Evolutionary conservation across 768 basidiomycete species (phyloP).

Genomic region (Postia placenta): DNA sequence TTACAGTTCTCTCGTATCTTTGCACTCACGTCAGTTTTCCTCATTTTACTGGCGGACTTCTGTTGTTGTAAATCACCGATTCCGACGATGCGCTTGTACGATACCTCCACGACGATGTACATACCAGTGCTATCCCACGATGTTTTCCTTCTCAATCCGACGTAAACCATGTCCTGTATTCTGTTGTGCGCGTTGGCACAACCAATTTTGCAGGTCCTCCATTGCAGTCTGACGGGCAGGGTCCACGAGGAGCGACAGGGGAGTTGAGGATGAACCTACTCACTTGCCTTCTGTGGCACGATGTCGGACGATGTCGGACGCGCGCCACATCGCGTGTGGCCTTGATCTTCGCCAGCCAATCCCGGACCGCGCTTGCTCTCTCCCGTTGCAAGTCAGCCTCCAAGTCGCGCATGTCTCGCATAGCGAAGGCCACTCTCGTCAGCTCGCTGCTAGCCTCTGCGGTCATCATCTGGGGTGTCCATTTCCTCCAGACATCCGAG

Average conservation of each 20-base stretch:
- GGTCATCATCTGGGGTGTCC: constrained; percentile 83
- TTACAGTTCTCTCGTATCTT: too few species aligned
- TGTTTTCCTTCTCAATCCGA: too few species aligned
- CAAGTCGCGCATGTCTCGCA: constrained; percentile 44
- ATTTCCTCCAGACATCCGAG: constrained; percentile 79
- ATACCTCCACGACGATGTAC: too few species aligned
- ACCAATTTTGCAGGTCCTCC: too few species aligned
- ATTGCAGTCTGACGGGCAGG: too few species aligned
- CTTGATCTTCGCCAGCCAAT: background rate
- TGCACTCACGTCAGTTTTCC: too few species aligned
- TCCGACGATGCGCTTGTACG: too few species aligned
- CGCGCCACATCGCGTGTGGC: background rate
- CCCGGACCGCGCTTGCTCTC: background rate
- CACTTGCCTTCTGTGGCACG: background rate
- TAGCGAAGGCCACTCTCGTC: constrained; percentile 70
- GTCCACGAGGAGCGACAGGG: background rate
- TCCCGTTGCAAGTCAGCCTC: background rate
- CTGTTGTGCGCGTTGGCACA: too few species aligned
- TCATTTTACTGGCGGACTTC: too few species aligned
- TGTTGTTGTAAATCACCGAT: too few species aligned
- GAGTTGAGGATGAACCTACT: background rate
- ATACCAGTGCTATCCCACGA: too few species aligned
- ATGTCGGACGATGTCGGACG: background rate
- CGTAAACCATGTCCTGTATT: too few species aligned
- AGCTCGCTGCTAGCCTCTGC: constrained; percentile 57